These are phyloP conservation scores for Tolypocladium inflatum DNA, from an alignment of 2,329 filamentous ascomycete species.

Conservation along the genomic window DNA sequence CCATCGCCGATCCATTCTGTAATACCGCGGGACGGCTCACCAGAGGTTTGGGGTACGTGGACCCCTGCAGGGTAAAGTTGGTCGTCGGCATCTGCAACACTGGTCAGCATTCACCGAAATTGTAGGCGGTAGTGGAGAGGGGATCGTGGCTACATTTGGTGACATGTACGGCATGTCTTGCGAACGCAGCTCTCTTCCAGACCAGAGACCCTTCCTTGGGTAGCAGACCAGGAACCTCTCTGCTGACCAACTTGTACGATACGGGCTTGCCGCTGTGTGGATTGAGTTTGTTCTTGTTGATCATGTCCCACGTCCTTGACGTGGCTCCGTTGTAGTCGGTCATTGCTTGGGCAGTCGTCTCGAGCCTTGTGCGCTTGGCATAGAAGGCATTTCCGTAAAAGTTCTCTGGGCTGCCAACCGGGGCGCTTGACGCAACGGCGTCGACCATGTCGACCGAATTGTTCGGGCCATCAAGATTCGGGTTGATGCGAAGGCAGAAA, in stretches of 20 bases:
- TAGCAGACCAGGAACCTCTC: slow-evolving; percentile 69
- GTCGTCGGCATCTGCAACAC: background rate
- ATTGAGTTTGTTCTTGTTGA: slow-evolving; percentile 75
- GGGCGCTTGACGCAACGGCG: slow-evolving; percentile 58
- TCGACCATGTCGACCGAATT: slow-evolving; percentile 85
- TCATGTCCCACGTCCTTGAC: slow-evolving; percentile 82
- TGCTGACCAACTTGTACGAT: slow-evolving; percentile 81
- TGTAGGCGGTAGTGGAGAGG: background rate
- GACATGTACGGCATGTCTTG: slow-evolving; percentile 77
- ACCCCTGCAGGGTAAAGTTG: background rate
- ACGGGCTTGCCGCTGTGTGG: slow-evolving; percentile 77
- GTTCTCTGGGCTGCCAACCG: slow-evolving; percentile 74
- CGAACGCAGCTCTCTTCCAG: slow-evolving; percentile 85
- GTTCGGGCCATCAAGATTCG: slow-evolving; percentile 74
- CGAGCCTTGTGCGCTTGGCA: slow-evolving; percentile 72
- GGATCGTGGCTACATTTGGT: slow-evolving; percentile 53
- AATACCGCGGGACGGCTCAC: background rate
- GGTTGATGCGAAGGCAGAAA: slow-evolving; percentile 81
- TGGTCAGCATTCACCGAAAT: background rate
- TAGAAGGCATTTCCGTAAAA: slow-evolving; percentile 86
- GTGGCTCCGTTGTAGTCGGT: slow-evolving; percentile 77
- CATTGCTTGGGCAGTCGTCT: slow-evolving; percentile 56
- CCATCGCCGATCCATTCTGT: background rate
- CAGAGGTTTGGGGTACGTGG: background rate
- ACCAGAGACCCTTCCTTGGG: slow-evolving; percentile 75